Conservation (phyloP, 139 green algal genomes). For the Chlamydomonas sp. region DNA sequence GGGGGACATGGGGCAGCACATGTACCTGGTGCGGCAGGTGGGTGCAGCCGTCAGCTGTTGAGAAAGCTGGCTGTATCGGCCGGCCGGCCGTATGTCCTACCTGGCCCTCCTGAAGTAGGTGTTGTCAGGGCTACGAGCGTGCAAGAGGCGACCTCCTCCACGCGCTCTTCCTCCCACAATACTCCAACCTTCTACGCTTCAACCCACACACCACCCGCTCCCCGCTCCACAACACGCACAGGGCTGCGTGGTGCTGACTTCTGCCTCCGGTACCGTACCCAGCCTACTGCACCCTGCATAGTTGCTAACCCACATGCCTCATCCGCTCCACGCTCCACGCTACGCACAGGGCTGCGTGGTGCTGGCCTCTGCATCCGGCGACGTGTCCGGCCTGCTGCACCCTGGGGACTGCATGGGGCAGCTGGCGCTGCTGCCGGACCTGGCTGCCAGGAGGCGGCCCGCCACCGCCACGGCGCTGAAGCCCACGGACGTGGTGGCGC, state of each 20-base stretch:
- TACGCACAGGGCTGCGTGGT: constrained; percentile 5
- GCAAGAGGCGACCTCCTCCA: neutral
- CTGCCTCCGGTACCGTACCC: neutral
- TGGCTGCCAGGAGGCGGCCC: neutral
- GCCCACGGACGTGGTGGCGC: constrained; percentile 7
- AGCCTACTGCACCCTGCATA: neutral
- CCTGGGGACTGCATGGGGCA: constrained; percentile 5
- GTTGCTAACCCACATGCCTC: too few relatives aligned
- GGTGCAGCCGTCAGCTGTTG: neutral
- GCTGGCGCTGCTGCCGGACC: constrained; percentile 26
- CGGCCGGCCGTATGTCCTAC: too few relatives aligned
- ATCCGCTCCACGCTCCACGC: too few relatives aligned
- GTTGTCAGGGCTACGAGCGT: neutral
- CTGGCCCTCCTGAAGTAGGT: too few relatives aligned
- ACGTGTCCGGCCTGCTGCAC: neutral
- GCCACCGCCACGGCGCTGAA: neutral
- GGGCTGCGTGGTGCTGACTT: constrained; percentile 6
- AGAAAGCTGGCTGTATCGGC: too few relatives aligned
- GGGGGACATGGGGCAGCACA: constrained; percentile 42
- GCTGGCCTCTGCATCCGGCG: neutral
- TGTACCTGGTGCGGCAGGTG: constrained; percentile 49
- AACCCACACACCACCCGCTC: neutral
- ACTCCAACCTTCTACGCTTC: too few relatives aligned
- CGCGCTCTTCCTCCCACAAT: neutral
- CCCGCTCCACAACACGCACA: neutral